phyloP scores from a whole-genome alignment of 441 rosid species.

The Geranium incanum region DNA sequence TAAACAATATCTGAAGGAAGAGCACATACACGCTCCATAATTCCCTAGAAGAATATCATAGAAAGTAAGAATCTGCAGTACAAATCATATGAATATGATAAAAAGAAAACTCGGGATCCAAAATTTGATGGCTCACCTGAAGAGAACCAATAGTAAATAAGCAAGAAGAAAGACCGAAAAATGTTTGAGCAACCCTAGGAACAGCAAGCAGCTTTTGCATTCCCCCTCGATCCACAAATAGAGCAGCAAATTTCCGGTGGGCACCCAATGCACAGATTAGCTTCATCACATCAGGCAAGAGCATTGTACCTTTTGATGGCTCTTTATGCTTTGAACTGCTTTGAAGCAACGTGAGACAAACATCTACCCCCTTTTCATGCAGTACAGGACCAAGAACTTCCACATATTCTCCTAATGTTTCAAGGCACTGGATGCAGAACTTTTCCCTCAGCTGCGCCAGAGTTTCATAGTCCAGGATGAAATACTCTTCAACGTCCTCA shows the following conservation, averaged over 20 bases:
- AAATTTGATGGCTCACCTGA: conserved; percentile 49
- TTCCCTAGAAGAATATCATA: conserved; percentile 47
- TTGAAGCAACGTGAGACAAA: conserved; percentile 73
- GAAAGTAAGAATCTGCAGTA: conserved; percentile 19
- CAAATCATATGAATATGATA: no score
- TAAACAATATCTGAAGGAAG: conserved; percentile 73
- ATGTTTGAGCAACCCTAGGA: conserved; percentile 65
- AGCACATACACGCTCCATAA: conserved; percentile 97
- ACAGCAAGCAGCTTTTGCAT: conserved; percentile 85
- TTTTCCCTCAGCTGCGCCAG: conserved; percentile 83
- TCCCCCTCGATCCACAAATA: conserved; percentile 97
- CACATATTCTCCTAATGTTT: conserved; percentile 82
- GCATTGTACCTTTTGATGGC: conserved; percentile 32
- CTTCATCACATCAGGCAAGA: conserved; percentile 96
- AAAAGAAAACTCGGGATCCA: neutral
- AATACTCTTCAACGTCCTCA: conserved; percentile 59
- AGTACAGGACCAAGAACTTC: conserved; percentile 97
- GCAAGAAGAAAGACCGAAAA: conserved; percentile 88
- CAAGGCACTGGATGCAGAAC: conserved; percentile 89
- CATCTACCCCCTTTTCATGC: conserved; percentile 96
- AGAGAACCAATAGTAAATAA: conserved; percentile 81
- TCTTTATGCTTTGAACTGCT: conserved; percentile 47
- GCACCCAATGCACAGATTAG: conserved; percentile 96
- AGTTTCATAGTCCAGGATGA: conserved; percentile 62
- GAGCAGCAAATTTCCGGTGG: conserved; percentile 92